Percentiles rank a stretch among this genome's conserved stretches.
Evolutionary conservation across 176 grass and related monocot genomes (phyloP).

Genomic region (Ensete glaucum): DNA sequence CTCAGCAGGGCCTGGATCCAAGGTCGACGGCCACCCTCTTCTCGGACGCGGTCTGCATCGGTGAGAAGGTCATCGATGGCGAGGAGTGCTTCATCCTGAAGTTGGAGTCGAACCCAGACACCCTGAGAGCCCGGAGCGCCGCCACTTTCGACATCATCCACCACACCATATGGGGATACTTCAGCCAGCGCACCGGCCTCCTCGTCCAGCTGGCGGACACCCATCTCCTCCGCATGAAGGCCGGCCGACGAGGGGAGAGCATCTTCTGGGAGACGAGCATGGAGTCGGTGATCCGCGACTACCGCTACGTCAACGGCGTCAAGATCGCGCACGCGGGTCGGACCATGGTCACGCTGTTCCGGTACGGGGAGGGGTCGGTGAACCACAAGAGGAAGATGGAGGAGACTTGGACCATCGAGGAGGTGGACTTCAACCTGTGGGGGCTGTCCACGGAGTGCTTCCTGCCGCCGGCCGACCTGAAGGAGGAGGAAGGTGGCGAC

Average conservation of each 20-base stretch:
- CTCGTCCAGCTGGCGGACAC: constrained; percentile 92
- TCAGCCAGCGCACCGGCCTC: constrained; percentile 94
- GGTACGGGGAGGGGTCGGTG: constrained; percentile 84
- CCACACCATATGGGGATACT: constrained; percentile 96
- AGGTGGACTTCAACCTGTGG: constrained; percentile 82
- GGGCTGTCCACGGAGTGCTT: constrained; percentile 65
- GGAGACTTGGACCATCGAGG: constrained; percentile 91
- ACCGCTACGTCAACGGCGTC: constrained; percentile 77
- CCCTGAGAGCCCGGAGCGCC: constrained; percentile 53
- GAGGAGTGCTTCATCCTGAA: constrained; percentile 99
- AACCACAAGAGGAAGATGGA: constrained; percentile 96
- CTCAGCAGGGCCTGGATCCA: constrained; percentile 60
- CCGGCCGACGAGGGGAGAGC: constrained; percentile 46
- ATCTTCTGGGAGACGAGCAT: constrained; percentile 96
- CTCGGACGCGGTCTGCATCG: constrained; percentile 84
- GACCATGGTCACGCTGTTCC: constrained; percentile 68
- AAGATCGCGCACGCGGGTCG: constrained; percentile 82
- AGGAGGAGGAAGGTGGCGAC: constrained; percentile 27
- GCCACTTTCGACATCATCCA: constrained; percentile 79
- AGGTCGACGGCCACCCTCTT: constrained; percentile 81
- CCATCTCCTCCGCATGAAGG: constrained; percentile 89
- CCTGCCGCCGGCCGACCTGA: constrained; percentile 62
- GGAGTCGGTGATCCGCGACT: constrained; percentile 82
- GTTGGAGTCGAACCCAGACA: constrained; percentile 57
- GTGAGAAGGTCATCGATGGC: constrained; percentile 71